Evolutionary conservation across 2,329 filamentous ascomycete species (phyloP), one percentile per base, ranked within the genome.

Genomic region (Ophiosphaerella korrae): DNA sequence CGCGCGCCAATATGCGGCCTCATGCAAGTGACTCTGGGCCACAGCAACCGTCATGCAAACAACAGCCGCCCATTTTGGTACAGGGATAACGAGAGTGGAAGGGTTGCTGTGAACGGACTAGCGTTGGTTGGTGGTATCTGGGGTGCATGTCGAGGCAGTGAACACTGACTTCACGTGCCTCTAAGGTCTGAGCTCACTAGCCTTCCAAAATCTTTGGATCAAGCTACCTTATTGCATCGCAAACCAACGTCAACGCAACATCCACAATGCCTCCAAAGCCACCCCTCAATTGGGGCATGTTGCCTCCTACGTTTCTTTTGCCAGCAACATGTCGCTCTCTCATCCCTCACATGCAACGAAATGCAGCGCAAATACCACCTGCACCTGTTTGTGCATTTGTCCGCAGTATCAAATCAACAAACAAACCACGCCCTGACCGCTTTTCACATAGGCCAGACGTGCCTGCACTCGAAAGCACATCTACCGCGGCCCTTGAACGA

Each of bases 401-500:
- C 42, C 70, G 71, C 42, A 67, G 63, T 55, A 85, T 87, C 67
- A 80, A 80, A 70, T 84, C 84, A n/a, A 79, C 84, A 61, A 80
- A 80, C 54, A 75, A 74, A n/a, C 70, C 70, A 5, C 80, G 78
- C 37, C 67, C 72, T 52, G 78, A 75, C 60, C 81, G 80, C 53
- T 85, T 82, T 75, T 82, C 84, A 66, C 72, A 79, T 66, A 72
- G 77, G 54, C 75, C 77, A 50, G 72, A 74, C 38, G 77, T 83
- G 13, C 70, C 77, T 6, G 71, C 81, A n/a, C 78, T 88, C 32
- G 75, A 79, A 48, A 78, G 82, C 50, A 82, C 81, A 8, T 78
- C 80, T 7, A 77, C 80, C 3, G 83, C 83, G n/a, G 85, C 86
- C 2, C 78, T 86, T 48, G 74, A 78, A 49, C 83, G 84, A 42